Base-by-base conservation (phyloP, 1,139 yeast genomes). In the Pichia sp. region DNA sequence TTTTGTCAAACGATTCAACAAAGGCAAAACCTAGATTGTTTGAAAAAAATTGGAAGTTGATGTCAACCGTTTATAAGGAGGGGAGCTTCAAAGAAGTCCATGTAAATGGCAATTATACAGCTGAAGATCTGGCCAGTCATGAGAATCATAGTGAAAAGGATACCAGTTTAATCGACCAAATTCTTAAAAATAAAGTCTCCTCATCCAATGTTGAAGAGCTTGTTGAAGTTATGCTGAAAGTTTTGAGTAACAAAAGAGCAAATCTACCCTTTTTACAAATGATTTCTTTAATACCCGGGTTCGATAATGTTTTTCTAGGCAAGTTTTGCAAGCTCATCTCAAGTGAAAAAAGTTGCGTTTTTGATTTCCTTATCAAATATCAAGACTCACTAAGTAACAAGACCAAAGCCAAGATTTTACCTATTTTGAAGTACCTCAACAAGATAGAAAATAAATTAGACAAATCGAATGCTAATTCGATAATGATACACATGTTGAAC, bases 401-500 rank as follows among this genome's bases (percentile, higher is more conserved):
- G 38, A 48, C 49, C 10, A 52, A 46, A 16, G 19, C 11, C 1
- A 50, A 42, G 32, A 10, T 55, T 5, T 15, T 46, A 13, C 54
- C 54, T 8, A 38, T 55, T 42, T 5, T 51, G 4, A 32, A 48
- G 3, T 48, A 45, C 31, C 26, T 55, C 3, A 16, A 43, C 13
- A 30, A 36, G 8, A 42, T 52, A 29, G 36, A 47, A 3, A 16
- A 47, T 7, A 55, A 47, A 3, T n/a, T 53, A 6, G 52, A 50
- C 15, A 53, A 47, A 16, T 32, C 15, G 1, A 46, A 43, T 15
- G 52, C 54, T 3, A 53, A 55, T 36, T 50, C 56, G 4, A 36
- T 55, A 13, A 53, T 53, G 55, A 50, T 49, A 31, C 55, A 55
- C 45, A 38, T 52, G 11, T 45, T 55, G n/a, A 50, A 52, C 32